Evolutionary conservation across 2,329 filamentous ascomycete genomes (phyloP), one percentile per base, ranked within the genome.

Genomic region (Phaeoacremonium minimum): DNA sequence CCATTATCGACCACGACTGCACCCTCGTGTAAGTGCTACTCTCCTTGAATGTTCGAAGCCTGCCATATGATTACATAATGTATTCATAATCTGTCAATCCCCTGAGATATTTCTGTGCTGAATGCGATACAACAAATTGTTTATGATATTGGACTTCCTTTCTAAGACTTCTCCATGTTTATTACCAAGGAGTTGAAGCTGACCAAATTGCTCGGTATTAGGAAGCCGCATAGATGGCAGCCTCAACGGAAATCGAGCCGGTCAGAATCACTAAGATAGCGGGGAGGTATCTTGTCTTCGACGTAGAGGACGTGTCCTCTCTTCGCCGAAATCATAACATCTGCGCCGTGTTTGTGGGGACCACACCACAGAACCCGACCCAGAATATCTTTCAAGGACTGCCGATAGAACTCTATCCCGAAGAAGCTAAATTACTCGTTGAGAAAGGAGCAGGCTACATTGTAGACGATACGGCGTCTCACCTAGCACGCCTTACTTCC

Each of bases 301-400:
- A 95, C 57, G 78, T 88, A 51, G 78, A 89, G 55, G 80, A 82
- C 46, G 84, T 89, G 42, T 81, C 85, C 50, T 76, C 83, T 57
- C 71, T 95, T 44, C 85, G 93, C 47, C 80, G 86, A 44, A 71
- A 80, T 50, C 77, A 95, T 66, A 82, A 87, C 57, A 88, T 95
- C 51, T 90, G 85, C 53, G 89, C 89, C 45, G 84, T 93, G 19
- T 73, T 95, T 37, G 82, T 87, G 41, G 93, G 93, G 39, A 90
- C 87, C 7, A 80, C 95, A 18, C 91, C 93, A 3, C 90, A 97
- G 62, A 83, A 88, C 39, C 89, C 90, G 6, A 91, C 94, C 50
- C 93, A 98, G 63, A 97, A 95, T 64, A 77, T 95, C 40, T 97
- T 97, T 57, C 76, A 91, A 40, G 87, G 90, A 31, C 66, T 97